Conservation (phyloP, 345 rosid species). For the Hibiscus mutabilis region DNA sequence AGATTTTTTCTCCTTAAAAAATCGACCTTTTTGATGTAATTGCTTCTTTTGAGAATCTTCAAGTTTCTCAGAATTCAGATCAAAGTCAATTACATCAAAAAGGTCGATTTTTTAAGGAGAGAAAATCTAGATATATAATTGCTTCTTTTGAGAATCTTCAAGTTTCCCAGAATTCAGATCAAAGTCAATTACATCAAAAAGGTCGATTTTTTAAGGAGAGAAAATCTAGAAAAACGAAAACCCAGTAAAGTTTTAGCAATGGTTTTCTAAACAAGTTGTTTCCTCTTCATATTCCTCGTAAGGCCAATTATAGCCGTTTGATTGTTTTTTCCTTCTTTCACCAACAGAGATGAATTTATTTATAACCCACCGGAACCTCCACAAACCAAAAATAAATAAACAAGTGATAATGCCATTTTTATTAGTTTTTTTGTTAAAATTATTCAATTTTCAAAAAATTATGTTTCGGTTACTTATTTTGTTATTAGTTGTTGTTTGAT, state of each 20-base stretch:
- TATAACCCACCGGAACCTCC: not conserved
- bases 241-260: slow-evolving; percentile 5
- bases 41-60: not conserved
- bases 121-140: slow-evolving; percentile 12
- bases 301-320: slow-evolving; percentile 64
- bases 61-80: slow-evolving; percentile 25
- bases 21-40: slow-evolving; percentile 4
- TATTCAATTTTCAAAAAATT: no score
- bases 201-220: not conserved
- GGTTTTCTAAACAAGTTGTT: slow-evolving; percentile 1
- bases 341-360: slow-evolving; percentile 6
- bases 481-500: no score
- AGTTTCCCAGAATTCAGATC: slow-evolving; percentile 26
- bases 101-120: not conserved
- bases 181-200: slow-evolving; percentile 9
- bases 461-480: no score
- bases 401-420: no score
- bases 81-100: slow-evolving; percentile 10
- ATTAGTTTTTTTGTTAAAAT: no score
- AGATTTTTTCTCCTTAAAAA: slow-evolving; percentile 7
- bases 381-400: not conserved
- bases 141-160: not conserved
- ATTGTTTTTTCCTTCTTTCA: slow-evolving; percentile 34
- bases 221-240: slow-evolving; percentile 10
- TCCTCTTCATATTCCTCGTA: slow-evolving; percentile 20